Evolutionary conservation across 2,329 filamentous ascomycete genomes (phyloP).

Genomic region (Fusarium sp.): DNA sequence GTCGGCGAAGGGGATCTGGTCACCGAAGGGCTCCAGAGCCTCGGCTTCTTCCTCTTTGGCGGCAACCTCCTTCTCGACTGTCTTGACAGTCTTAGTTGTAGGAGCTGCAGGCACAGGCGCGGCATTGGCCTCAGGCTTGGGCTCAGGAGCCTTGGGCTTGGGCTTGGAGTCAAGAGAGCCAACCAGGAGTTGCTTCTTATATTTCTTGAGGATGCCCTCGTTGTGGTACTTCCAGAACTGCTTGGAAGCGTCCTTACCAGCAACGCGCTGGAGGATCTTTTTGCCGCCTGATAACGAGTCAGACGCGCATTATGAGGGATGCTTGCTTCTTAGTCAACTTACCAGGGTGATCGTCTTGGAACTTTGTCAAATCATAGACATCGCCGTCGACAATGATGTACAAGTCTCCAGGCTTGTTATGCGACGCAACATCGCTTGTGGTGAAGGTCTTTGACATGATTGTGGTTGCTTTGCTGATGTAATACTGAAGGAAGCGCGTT

Average conservation of each 20-base stretch:
- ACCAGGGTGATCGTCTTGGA: slow-evolving; percentile 88
- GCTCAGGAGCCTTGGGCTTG: slow-evolving; percentile 81
- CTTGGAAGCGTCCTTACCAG: slow-evolving; percentile 74
- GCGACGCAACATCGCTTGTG: slow-evolving; percentile 85
- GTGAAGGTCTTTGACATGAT: slow-evolving; percentile 90
- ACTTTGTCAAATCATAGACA: slow-evolving; percentile 93
- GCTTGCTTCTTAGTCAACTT: slow-evolving; percentile 47
- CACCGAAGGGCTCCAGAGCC: slow-evolving; percentile 85
- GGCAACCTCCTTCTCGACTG: slow-evolving; percentile 60
- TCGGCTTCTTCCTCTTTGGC: slow-evolving; percentile 68
- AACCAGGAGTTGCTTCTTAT: slow-evolving; percentile 79
- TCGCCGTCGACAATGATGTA: slow-evolving; percentile 95
- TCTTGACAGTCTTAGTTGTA: slow-evolving; percentile 53
- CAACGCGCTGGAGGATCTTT: slow-evolving; percentile 73
- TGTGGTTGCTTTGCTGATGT: slow-evolving; percentile 9
- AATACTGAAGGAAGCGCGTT: slow-evolving; percentile 2
- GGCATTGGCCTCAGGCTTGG: slow-evolving; percentile 76
- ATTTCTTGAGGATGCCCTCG: slow-evolving; percentile 89
- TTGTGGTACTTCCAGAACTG: slow-evolving; percentile 85
- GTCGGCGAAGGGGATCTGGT: slow-evolving; percentile 90
- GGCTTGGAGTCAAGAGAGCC: slow-evolving; percentile 92
- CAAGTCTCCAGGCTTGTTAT: slow-evolving; percentile 87
- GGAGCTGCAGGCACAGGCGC: slow-evolving; percentile 51
- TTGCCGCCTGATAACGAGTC: slow-evolving; percentile 63
- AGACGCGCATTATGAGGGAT: slow-evolving; percentile 14